phyloP scores from a whole-genome alignment of 2,329 filamentous ascomycete species.

The Fusarium austroafricanum region DNA sequence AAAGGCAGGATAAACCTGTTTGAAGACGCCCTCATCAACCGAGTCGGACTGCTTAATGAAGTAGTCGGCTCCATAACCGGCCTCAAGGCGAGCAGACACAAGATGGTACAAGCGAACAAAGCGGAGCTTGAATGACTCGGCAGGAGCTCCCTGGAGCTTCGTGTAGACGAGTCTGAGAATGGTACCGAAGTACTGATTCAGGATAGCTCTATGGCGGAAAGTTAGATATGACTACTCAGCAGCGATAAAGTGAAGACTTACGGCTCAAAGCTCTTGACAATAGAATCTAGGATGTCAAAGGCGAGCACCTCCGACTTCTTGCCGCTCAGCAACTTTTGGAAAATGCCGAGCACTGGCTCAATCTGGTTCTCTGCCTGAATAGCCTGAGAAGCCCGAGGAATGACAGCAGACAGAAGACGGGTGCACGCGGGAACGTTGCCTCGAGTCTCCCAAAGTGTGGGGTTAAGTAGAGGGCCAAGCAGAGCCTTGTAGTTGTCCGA shows the following conservation, averaged over 20 bases:
- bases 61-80: constrained; percentile 90
- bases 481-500: constrained; percentile 85
- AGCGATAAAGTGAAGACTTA: constrained; percentile 57
- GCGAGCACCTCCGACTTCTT: constrained; percentile 88
- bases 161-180: constrained; percentile 87
- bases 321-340: constrained; percentile 85
- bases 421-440: constrained; percentile 94
- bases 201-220: constrained; percentile 59
- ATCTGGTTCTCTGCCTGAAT: constrained; percentile 85
- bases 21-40: constrained; percentile 83
- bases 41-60: constrained; percentile 87
- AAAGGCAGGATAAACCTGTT: constrained; percentile 84
- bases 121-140: constrained; percentile 85
- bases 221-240: constrained; percentile 39
- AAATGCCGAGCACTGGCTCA: constrained; percentile 91
- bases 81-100: constrained; percentile 80
- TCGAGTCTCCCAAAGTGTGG: constrained; percentile 88
- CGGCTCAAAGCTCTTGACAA: constrained; percentile 78
- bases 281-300: constrained; percentile 89
- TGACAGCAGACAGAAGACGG: constrained; percentile 84
- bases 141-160: constrained; percentile 72
- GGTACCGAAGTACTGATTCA: constrained; percentile 82
- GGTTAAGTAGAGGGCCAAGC: constrained; percentile 80
- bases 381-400: constrained; percentile 78
- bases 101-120: constrained; percentile 97